Conservation (phyloP, 1,284 basidiomycete species). For the Neolentinus lepideus region DNA sequence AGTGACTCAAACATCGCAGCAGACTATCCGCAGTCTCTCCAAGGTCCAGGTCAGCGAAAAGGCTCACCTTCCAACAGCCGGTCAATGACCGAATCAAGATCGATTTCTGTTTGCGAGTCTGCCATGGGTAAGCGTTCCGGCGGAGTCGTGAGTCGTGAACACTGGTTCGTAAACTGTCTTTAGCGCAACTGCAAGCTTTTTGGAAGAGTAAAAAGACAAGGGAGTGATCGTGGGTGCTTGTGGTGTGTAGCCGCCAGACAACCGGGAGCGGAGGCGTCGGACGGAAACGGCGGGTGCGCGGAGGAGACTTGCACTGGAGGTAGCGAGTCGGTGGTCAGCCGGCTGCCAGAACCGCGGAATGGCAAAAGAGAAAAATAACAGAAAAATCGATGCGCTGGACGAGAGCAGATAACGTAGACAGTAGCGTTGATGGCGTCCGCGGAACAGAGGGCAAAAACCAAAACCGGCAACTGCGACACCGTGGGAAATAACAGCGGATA, state of each 20-base stretch:
- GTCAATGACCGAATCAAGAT: conserved; percentile 98
- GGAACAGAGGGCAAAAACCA: conserved; percentile 1
- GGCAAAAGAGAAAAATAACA: conserved; percentile 10
- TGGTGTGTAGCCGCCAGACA: neutral
- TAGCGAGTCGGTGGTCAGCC: conserved; percentile 20
- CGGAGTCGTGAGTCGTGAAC: conserved; percentile 17
- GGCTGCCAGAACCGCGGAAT: conserved; percentile 17
- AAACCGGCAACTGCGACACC: neutral
- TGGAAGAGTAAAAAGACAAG: neutral
- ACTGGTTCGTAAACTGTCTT: conserved; percentile 15
- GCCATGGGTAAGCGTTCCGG: conserved; percentile 34
- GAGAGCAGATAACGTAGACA: conserved; percentile 14
- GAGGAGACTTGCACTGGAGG: neutral
- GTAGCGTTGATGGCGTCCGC: neutral
- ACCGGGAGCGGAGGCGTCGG: neutral
- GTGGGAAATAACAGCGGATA: neutral
- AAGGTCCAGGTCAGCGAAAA: neutral
- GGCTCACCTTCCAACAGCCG: conserved; percentile 89
- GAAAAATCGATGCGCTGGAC: conserved; percentile 20
- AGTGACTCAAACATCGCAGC: neutral
- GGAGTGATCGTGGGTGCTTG: neutral
- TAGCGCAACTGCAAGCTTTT: neutral
- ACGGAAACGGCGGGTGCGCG: neutral
- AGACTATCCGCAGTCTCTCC: neutral
- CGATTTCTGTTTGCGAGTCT: conserved; percentile 78